Conservation (phyloP, 2,329 filamentous ascomycete genomes). For the Biscogniauxia mediterranea region DNA sequence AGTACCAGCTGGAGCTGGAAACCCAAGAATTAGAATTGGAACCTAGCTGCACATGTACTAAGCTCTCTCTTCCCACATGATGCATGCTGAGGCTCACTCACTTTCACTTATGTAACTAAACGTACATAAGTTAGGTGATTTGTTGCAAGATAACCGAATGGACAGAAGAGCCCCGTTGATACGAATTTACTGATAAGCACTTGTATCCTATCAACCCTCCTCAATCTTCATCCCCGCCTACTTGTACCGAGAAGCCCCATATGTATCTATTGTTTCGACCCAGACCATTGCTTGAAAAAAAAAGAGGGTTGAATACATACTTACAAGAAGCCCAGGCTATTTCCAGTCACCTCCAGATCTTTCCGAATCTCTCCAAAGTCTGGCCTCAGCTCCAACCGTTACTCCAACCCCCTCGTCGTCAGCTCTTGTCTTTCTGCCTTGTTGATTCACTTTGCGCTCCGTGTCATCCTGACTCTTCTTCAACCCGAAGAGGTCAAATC, state of each 20-base stretch:
- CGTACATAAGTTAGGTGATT: background rate
- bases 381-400: background rate
- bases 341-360: background rate
- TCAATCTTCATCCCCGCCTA: background rate
- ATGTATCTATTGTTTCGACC: too few relatives aligned
- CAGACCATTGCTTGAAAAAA: too few relatives aligned
- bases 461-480: background rate
- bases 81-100: too few relatives aligned
- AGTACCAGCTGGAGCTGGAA: background rate
- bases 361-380: background rate
- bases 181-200: background rate
- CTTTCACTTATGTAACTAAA: too few relatives aligned
- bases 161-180: background rate
- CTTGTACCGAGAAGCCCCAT: background rate
- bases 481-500: background rate
- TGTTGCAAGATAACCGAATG: constrained; percentile 1
- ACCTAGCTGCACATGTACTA: too few relatives aligned
- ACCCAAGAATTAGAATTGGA: background rate
- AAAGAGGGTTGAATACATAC: background rate
- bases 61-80: too few relatives aligned
- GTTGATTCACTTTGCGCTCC: background rate
- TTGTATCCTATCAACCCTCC: background rate
- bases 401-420: background rate
- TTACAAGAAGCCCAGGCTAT: background rate
- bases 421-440: background rate